These are phyloP conservation scores for Yarrowia divulgata DNA, from an alignment of 805 yeast genomes.

Conservation along the genomic window DNA sequence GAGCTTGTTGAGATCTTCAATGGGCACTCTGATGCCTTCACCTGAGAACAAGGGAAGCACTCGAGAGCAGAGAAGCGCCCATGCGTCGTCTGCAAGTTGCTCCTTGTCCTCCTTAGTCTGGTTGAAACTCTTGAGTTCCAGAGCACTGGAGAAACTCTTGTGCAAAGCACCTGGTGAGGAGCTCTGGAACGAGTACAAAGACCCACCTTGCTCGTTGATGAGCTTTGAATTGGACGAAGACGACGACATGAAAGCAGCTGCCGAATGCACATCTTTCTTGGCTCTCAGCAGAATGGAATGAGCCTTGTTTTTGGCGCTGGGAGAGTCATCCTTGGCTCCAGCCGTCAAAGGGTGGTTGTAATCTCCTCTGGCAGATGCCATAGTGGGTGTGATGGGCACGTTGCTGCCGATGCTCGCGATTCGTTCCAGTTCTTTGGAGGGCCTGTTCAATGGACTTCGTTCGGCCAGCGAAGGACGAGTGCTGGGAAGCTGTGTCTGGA, in stretches of 20 bases:
- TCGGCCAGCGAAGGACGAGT: constrained; percentile 46
- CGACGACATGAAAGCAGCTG: constrained; percentile 53
- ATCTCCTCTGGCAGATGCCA: constrained; percentile 31
- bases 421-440: constrained; percentile 51
- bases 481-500: constrained; percentile 46
- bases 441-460: constrained; percentile 49
- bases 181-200: constrained; percentile 54
- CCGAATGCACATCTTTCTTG: constrained; percentile 51
- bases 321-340: constrained; percentile 39
- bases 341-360: constrained; percentile 4
- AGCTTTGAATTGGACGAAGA: constrained; percentile 55
- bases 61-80: constrained; percentile 56
- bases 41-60: constrained; percentile 59
- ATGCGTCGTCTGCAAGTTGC: constrained; percentile 57
- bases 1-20: constrained; percentile 64
- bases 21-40: constrained; percentile 59
- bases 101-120: constrained; percentile 49
- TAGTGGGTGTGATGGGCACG: constrained; percentile 40
- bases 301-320: constrained; percentile 45
- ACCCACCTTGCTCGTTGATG: constrained; percentile 52
- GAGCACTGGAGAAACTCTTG: constrained; percentile 45
- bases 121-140: constrained; percentile 47
- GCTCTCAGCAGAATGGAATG: constrained; percentile 53
- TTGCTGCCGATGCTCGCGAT: constrained; percentile 50
- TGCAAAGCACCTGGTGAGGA: constrained; percentile 50